Evolutionary conservation across 371 early-diverging fungal species (phyloP).

Genomic region (Gilbertella persicaria): DNA sequence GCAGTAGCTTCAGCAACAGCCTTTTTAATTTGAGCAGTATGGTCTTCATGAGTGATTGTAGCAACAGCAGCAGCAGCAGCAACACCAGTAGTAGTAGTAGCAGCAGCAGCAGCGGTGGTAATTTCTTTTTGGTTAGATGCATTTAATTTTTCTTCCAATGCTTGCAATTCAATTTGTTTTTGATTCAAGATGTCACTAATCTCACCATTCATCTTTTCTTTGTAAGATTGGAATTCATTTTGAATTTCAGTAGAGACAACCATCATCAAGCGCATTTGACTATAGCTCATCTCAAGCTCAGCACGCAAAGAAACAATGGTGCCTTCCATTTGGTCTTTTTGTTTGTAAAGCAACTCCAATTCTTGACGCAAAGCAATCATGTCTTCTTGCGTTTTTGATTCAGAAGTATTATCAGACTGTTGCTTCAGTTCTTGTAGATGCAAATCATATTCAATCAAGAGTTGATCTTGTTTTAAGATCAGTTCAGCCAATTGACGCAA

Average conservation of each 20-base stretch:
- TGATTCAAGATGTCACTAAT: slow-evolving; percentile 8
- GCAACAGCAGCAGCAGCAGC: slow-evolving; percentile 6
- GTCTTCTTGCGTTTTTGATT: slow-evolving; percentile 6
- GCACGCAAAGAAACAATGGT: slow-evolving; percentile 22
- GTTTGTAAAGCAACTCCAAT: slow-evolving; percentile 10
- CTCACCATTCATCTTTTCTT: slow-evolving; percentile 8
- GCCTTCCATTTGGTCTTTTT: slow-evolving; percentile 21
- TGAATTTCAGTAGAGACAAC: slow-evolving; percentile 36
- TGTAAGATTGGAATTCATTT: slow-evolving; percentile 27
- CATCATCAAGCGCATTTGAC: slow-evolving; percentile 36
- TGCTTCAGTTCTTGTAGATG: slow-evolving; percentile 9
- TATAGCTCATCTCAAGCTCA: slow-evolving; percentile 29
- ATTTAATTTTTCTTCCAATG: slow-evolving; percentile 13
- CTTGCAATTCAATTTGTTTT: slow-evolving; percentile 10
- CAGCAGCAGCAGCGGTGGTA: not conserved
- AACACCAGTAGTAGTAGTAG: not conserved
- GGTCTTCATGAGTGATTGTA: not conserved
- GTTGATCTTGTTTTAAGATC: slow-evolving; percentile 22
- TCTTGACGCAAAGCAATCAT: slow-evolving; percentile 21
- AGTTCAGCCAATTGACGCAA: slow-evolving; percentile 22
- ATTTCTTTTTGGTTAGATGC: slow-evolving; percentile 3
- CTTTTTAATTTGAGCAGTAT: slow-evolving; percentile 3
- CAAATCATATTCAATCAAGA: slow-evolving; percentile 17
- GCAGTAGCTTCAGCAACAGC: not conserved
- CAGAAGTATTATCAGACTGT: slow-evolving; percentile 10